A percentile compares a stretch with the other conserved stretches of the same genome.
Conservation (phyloP, 2,329 filamentous ascomycete species). For the Aspergillus brasiliensis region DNA sequence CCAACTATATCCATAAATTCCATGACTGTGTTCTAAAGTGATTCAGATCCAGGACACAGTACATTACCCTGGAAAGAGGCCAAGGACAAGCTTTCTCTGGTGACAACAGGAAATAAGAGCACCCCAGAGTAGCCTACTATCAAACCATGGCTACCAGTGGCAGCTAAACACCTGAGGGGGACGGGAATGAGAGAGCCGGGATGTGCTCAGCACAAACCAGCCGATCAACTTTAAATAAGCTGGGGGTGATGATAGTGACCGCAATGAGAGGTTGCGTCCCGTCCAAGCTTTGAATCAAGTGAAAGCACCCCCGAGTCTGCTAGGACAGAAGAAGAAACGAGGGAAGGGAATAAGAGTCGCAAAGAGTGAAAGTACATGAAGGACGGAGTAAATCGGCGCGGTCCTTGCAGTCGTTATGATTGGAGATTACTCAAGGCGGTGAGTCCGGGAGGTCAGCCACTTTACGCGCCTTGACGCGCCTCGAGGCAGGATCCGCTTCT, state of each 20-base stretch:
- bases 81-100: background rate
- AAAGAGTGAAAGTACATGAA: background rate
- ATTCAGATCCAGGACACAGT: background rate
- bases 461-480: constrained; percentile 29
- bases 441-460: constrained; percentile 15
- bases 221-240: background rate
- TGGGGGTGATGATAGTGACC: no score
- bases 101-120: background rate
- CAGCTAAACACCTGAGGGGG: background rate
- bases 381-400: constrained; percentile 15
- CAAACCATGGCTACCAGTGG: constrained; percentile 18
- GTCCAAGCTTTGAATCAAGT: background rate
- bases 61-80: constrained; percentile 18
- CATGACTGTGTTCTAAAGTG: constrained; percentile 26
- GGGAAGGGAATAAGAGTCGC: background rate
- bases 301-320: background rate
- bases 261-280: background rate
- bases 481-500: background rate
- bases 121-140: constrained; percentile 11
- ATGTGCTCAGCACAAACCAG: background rate
- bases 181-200: background rate
- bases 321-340: background rate
- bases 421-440: constrained; percentile 27
- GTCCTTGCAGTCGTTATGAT: constrained; percentile 9
- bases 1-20: constrained; percentile 47